Evolutionary conservation across 768 basidiomycete genomes (phyloP), one percentile per base, ranked within the genome.

Genomic region (Phaffia tasmanica): DNA sequence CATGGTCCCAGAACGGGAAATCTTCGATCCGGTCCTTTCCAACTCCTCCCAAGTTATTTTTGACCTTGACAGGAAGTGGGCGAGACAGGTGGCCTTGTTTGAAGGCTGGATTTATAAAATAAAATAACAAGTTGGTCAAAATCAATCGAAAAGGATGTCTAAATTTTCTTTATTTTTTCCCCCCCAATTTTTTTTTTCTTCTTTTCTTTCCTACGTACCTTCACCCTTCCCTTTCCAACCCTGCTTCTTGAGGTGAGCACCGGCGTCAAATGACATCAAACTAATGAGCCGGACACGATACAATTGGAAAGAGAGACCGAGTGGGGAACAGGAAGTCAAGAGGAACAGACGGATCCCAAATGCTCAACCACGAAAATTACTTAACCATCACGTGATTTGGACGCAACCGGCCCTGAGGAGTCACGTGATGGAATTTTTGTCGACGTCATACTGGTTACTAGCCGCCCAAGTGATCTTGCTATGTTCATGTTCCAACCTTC

Each of bases 1-100:
- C 76, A 72, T 95, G 90, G 75, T 97, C 92, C 92, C 92, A 97
- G 82, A 97, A 97, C 60, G 92, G 91, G 74, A 92, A 91, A 0
- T 90, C 89, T 72, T 93, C 91, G 73, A 94, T 92, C 70, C 91
- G 82, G 75, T 97, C 89, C 75, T 90, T 92, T 64, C 92, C 92
- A 66, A 97, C 76, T 1, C 92, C 92, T 14, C 83, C 79, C n/a
- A 93, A 79, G 5, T 81, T 88, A 77, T 85, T 86, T 79, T 95
- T 95, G 74, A 87, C 86, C 1, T 86, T 81, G 50, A 91, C 82
- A 6, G 85, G 81, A 42, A 97, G 77, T 0, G 92, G 92, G 8
- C 83, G 81, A 23, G 79, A 80, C 49, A 92, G 84, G 60, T 89
- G 86, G 7, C 88, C 92, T 16, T 86, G 79, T 91, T 50, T 73